Evolutionary conservation across 2,329 filamentous ascomycete genomes (phyloP), one percentile per base, ranked within the genome.

Genomic region (Fusarium nygamai): DNA sequence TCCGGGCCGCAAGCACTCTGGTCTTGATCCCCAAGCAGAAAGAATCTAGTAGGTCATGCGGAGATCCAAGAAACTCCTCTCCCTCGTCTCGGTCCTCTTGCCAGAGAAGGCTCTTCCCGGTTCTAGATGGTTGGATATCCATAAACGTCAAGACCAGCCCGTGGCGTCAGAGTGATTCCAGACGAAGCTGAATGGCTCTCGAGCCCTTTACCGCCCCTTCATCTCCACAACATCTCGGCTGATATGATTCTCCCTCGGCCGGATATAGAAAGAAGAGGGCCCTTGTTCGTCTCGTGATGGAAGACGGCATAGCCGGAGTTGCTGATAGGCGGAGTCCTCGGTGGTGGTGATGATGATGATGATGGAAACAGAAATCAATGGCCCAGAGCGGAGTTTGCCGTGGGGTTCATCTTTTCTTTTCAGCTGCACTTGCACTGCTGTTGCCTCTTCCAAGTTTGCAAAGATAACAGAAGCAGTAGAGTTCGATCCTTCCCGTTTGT

Each of bases 221-320:
- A 48, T 60, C 38, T 59, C 71, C 71, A 71, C 67, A 67, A 63
- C 36, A 33, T 53, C 17, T 29, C 41, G 24, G 44, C 66, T 63
- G 38, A 44, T 31, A 44, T 33, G 39, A 22, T 61, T n/a, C 27
- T 59, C 10, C 31, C 53, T 61, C 24, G 22, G 36, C 70, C 60
- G 70, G 65, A 73, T 58, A 38, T 56, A 71, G 70, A 67, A 73
- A 54, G 47, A 54, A 54, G 39, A 51, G 50, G 53, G 43, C 33
- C 50, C 33, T 33, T 36, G 19, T 53, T 34, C 57, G 46, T 31
- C 39, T 34, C 17, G 46, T 20, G 36, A 43, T 24, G 41, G 36
- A 24, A 41, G 29, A 38, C 61, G 53, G 56, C 47, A 43, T 44
- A 20, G 27, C 65, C 39, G 27, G n/a, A 24, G 44, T 47, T 56